These are phyloP conservation scores for Apiospora kogelbergensis DNA, from an alignment of 2,329 filamentous ascomycete species.

Conservation along the genomic window DNA sequence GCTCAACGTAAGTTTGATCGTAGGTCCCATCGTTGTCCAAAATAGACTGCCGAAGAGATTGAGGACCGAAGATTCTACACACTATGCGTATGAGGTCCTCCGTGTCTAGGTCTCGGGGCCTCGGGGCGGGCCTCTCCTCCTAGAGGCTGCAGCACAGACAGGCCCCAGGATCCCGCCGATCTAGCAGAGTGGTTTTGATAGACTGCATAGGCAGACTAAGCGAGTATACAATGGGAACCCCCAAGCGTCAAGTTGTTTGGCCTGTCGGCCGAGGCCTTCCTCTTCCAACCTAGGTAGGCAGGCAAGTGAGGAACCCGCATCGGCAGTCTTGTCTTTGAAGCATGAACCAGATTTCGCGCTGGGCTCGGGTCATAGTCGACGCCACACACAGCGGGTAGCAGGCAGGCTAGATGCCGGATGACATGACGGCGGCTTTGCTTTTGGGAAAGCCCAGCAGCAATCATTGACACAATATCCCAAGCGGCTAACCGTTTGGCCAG, in stretches of 20 bases:
- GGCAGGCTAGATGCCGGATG: not conserved
- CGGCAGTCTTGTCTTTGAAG: not conserved
- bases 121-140: conserved; percentile 1
- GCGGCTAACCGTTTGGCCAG: conserved; percentile 17
- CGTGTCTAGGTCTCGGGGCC: not conserved
- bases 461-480: not conserved
- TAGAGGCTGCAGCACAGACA: not conserved
- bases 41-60: conserved; percentile 5
- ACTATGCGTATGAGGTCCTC: not conserved
- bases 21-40: not conserved
- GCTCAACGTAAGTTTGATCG: conserved; percentile 6
- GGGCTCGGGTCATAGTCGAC: not conserved
- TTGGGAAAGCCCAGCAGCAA: not conserved
- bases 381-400: not conserved
- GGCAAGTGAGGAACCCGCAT: not conserved
- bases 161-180: not conserved
- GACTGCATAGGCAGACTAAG: not conserved
- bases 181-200: not conserved
- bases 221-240: conserved; percentile 1
- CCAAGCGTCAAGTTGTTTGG: not conserved
- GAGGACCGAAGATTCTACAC: conserved; percentile 5
- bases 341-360: not conserved
- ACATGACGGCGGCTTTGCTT: not conserved
- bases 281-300: not conserved
- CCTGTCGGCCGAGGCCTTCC: not conserved